phyloP scores from a whole-genome alignment of 1,139 yeast species.

The Saccharomyces hybrid region DNA sequence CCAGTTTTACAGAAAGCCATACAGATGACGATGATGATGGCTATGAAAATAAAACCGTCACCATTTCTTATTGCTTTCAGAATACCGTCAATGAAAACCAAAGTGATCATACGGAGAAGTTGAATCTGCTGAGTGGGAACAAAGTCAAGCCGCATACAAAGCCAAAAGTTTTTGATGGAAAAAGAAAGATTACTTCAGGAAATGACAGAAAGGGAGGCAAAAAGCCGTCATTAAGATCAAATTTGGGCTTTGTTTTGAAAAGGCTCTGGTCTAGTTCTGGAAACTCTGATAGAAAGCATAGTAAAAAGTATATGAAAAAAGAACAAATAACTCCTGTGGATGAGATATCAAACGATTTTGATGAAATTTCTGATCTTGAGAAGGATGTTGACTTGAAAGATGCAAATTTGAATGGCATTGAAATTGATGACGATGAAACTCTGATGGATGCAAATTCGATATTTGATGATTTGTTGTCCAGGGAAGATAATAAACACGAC shows the following conservation, averaged over 20 bases:
- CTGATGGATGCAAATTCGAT: conserved; percentile 25
- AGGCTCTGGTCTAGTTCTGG: background rate
- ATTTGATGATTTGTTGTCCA: conserved; percentile 23
- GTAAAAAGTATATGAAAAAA: background rate
- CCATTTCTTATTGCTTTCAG: background rate
- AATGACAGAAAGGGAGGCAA: background rate
- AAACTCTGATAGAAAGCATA: background rate
- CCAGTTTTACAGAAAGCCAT: conserved; percentile 1
- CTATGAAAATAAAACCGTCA: conserved; percentile 6
- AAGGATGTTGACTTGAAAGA: background rate
- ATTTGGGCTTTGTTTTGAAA: background rate
- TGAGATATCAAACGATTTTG: background rate
- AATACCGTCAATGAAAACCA: conserved; percentile 2
- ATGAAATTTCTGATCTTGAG: background rate
- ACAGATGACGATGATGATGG: conserved; percentile 3
- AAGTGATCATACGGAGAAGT: background rate
- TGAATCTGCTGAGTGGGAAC: background rate
- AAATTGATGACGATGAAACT: conserved; percentile 8
- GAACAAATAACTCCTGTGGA: background rate
- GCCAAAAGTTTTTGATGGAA: background rate
- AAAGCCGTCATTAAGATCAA: background rate
- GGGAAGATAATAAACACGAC: conserved; percentile 11
- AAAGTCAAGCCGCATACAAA: background rate
- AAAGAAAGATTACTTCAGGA: background rate
- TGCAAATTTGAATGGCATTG: background rate